Percentiles rank a stretch among this genome's conserved stretches.
Evolutionary conservation across 441 rosid genomes (phyloP).

Genomic region (Adansonia gregorii): DNA sequence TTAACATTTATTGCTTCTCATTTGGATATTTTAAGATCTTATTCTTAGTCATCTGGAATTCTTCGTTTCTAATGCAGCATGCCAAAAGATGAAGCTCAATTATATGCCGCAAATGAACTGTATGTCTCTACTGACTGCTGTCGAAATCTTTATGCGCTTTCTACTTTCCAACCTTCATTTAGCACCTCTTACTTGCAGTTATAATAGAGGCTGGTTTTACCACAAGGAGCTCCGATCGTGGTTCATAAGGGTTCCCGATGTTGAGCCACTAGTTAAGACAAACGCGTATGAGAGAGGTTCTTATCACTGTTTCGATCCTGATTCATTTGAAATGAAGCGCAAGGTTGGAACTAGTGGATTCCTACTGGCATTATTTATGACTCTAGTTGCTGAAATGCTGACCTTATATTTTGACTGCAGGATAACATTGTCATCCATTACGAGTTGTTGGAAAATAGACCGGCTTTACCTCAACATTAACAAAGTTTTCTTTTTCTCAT

Average conservation of each 20-base stretch:
- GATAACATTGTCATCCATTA: slow-evolving; percentile 80
- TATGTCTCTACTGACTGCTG: slow-evolving; percentile 42
- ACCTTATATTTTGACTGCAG: slow-evolving; percentile 50
- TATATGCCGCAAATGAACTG: slow-evolving; percentile 75
- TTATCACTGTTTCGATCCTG: slow-evolving; percentile 87
- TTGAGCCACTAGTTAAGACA: slow-evolving; percentile 91
- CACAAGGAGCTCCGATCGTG: slow-evolving; percentile 84
- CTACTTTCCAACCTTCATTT: background rate
- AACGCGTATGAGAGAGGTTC: slow-evolving; percentile 81
- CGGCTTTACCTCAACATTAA: slow-evolving; percentile 68
- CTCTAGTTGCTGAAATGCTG: background rate
- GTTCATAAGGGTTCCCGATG: slow-evolving; percentile 67
- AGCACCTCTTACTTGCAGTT: slow-evolving; percentile 51
- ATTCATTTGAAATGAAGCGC: slow-evolving; percentile 63
- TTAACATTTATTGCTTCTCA: slow-evolving; percentile 19
- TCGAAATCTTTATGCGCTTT: background rate
- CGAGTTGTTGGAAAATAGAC: slow-evolving; percentile 87
- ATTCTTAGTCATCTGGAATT: slow-evolving; percentile 11
- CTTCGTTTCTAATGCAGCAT: slow-evolving; percentile 56
- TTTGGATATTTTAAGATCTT: slow-evolving; percentile 1
- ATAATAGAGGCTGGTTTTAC: slow-evolving; percentile 85
- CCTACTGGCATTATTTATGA: background rate
- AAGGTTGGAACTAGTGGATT: slow-evolving; percentile 51
- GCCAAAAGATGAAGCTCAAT: slow-evolving; percentile 75
- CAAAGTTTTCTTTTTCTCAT: slow-evolving; percentile 18